A percentile compares a stretch with the other conserved stretches of the same genome.
Conservation (phyloP, 176 grass and related monocot genomes). For the Hordeum vulgare region DNA sequence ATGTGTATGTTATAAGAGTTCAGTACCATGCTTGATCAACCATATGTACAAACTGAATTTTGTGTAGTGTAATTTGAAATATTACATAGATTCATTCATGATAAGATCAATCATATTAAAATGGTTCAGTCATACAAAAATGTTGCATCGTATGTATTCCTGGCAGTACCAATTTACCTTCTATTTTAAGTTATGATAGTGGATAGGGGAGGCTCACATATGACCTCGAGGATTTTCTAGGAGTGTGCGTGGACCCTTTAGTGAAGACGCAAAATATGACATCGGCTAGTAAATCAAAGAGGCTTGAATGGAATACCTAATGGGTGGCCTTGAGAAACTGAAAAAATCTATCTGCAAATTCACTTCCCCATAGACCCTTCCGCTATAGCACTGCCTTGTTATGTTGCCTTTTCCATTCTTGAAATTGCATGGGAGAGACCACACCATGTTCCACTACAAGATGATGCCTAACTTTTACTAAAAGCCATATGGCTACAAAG, state of each 20-base stretch:
- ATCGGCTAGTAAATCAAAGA: neutral
- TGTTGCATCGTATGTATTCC: neutral
- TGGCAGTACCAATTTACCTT: constrained; percentile 35
- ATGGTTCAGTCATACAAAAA: too few species aligned
- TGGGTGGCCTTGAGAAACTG: neutral
- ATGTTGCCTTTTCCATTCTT: constrained; percentile 87
- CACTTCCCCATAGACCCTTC: constrained; percentile 57
- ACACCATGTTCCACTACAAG: constrained; percentile 72
- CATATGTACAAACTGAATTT: too few species aligned
- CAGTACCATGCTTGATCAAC: too few species aligned
- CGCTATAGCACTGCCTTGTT: constrained; percentile 72
- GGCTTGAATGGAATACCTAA: neutral
- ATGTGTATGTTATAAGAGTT: too few species aligned
- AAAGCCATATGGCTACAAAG: neutral
- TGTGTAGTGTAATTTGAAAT: too few species aligned
- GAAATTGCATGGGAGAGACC: constrained; percentile 77
- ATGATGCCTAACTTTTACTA: constrained; percentile 92
- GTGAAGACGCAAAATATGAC: neutral
- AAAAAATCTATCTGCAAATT: constrained; percentile 37
- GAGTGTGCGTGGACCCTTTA: constrained; percentile 54
- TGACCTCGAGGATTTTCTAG: constrained; percentile 72
- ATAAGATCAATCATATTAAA: too few species aligned
- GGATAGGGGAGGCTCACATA: constrained; percentile 84
- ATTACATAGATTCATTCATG: too few species aligned
- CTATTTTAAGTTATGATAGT: constrained; percentile 69